Conservation (phyloP, 306 rosid species). For the Acacia crassicarpa region DNA sequence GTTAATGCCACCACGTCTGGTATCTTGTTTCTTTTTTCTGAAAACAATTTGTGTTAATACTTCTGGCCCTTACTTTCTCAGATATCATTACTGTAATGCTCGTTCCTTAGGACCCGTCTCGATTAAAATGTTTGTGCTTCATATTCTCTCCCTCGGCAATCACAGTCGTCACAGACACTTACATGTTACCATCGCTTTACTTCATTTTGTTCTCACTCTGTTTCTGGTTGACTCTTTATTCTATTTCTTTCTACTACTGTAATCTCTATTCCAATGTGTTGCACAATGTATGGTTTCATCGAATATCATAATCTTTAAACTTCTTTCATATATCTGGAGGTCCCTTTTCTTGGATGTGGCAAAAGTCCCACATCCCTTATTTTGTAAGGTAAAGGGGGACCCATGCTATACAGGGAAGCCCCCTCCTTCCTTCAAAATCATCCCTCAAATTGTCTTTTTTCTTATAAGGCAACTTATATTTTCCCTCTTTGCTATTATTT, state of each 20-base stretch:
- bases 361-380: no score
- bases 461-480: no score
- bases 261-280: background rate
- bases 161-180: background rate
- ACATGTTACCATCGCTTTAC: background rate
- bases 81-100: background rate
- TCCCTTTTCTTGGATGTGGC: no score
- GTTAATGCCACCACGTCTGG: constrained; percentile 25
- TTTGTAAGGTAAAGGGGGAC: no score
- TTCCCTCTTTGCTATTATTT: no score
- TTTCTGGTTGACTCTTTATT: background rate
- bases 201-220: background rate
- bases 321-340: background rate
- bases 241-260: background rate
- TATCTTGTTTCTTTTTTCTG: background rate
- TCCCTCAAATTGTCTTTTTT: no score
- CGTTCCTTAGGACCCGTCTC: background rate
- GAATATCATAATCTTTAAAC: background rate
- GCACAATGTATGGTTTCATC: background rate
- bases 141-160: background rate
- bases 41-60: background rate
- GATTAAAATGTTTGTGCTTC: background rate
- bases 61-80: background rate
- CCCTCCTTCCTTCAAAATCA: no score
- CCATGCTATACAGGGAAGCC: no score